Conservation (phyloP, 805 yeast species). For the Candida peoriensis region DNA sequence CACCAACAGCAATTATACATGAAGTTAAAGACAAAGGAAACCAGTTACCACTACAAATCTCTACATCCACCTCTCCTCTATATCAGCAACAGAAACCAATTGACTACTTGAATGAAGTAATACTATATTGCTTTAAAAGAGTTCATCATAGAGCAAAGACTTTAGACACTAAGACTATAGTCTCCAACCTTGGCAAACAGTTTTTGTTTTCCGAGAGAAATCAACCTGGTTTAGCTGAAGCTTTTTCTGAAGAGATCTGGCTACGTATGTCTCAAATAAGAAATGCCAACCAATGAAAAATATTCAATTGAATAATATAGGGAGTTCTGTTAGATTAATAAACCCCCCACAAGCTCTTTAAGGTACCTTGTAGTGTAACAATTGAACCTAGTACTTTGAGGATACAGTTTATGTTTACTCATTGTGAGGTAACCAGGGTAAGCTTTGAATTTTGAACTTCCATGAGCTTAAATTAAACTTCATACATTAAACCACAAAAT, state of each 20-base stretch:
- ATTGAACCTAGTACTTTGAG: neutral
- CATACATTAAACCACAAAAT: too few species aligned
- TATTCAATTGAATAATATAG: too few species aligned
- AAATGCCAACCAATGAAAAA: conserved; percentile 3
- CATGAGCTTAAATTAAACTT: too few species aligned
- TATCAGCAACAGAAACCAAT: conserved; percentile 9
- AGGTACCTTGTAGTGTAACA: too few species aligned
- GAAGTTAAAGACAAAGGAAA: neutral
- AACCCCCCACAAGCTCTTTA: too few species aligned
- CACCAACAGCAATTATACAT: conserved; percentile 1
- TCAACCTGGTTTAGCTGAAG: conserved; percentile 63
- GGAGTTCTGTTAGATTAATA: too few species aligned
- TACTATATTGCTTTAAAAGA: conserved; percentile 39
- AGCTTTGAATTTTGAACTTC: too few species aligned
- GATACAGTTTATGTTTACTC: too few species aligned
- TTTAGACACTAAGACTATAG: conserved; percentile 41
- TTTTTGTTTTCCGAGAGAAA: conserved; percentile 41
- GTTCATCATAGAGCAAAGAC: conserved; percentile 49
- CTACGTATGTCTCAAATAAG: conserved; percentile 26
- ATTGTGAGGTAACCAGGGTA: too few species aligned
- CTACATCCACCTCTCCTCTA: neutral
- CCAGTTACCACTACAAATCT: neutral
- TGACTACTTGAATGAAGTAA: conserved; percentile 36
- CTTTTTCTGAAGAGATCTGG: conserved; percentile 60
- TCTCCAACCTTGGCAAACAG: conserved; percentile 35